Percentiles rank a stretch among this genome's conserved stretches.
Evolutionary conservation across 441 rosid genomes (phyloP).

Genomic region (Adansonia rubrostipa): DNA sequence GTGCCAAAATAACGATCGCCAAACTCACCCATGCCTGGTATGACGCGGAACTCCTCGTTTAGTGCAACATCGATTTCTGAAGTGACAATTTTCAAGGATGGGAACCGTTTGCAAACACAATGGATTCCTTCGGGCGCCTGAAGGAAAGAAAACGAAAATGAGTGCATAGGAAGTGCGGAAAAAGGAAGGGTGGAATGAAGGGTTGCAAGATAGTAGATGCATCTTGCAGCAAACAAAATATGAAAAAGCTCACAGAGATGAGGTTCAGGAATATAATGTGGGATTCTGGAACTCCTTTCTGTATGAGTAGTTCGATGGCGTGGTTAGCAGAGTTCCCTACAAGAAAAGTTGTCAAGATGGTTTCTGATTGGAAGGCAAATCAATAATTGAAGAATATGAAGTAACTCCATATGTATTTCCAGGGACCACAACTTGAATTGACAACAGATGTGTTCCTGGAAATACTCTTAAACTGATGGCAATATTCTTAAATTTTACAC

Average conservation of each 20-base stretch:
- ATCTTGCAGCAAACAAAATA: background rate
- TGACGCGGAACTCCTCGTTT: conserved; percentile 85
- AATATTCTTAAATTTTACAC: conserved; percentile 1
- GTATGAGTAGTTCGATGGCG: conserved; percentile 81
- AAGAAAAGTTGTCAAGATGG: conserved; percentile 25
- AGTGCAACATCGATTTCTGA: conserved; percentile 84
- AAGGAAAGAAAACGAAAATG: conserved; percentile 19
- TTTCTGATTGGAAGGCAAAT: conserved; percentile 4
- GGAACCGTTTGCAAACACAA: conserved; percentile 83
- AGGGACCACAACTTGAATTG: background rate
- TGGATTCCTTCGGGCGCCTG: conserved; percentile 98
- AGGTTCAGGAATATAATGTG: conserved; percentile 91
- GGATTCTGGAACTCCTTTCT: conserved; percentile 94
- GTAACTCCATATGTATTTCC: background rate
- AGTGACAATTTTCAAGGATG: conserved; percentile 84
- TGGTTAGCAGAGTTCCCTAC: conserved; percentile 97
- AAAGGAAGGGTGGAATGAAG: background rate
- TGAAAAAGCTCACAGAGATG: conserved; percentile 68
- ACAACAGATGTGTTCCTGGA: background rate
- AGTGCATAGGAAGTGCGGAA: background rate
- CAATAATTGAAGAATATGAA: conserved; percentile 3
- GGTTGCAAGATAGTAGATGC: background rate
- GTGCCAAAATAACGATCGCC: conserved; percentile 97
- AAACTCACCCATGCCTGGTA: conserved; percentile 98
- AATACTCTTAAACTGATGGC: background rate